Evolutionary conservation across 129 eudicot genomes (phyloP), one percentile per base, ranked within the genome.

Genomic region (Smallanthus sonchifolius): DNA sequence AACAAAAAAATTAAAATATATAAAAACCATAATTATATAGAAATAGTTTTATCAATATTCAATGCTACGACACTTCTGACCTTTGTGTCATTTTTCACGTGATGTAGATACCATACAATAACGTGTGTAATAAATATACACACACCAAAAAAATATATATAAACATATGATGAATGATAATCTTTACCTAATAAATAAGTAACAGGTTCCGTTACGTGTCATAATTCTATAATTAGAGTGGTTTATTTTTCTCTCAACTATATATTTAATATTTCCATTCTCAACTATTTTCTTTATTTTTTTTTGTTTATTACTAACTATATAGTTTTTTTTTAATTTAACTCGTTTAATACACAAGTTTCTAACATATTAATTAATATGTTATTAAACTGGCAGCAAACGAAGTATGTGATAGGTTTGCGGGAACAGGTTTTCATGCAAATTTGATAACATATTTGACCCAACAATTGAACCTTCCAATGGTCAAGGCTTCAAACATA

Each of bases 361-460:
- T 24, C 30, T 24, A 24, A 24, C 30, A 24, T 24, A 24, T 24
- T 24, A 24, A 24, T 1, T 24, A 30, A 37, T 40, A 48, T 45
- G 77, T 28, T 66, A 15, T 35, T 3, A 30, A 57, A 47, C 30
- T 57, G 7, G 48, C 96, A 94, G 98, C 96, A 77, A 94, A 86
- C 45, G 98, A 94, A 54, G 78, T 85, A 61, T 94, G 98, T 38
- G 98, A 94, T 47, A 81, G 87, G 80, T 88, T 94, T 74, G 98
- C 96, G 61, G 88, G 82, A 15, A 77, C 87, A 11, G 98, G 98
- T 38, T 94, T 88, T 76, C 96, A 94, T 71, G 89, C 96, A 48
- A 94, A 94, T 79, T 84, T 94, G 96, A 90, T 94, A 75, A 88
- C 98, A 14, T 94, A 94, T 77, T 81, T 94, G 62, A 94, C 98